These are phyloP conservation scores for Alternaria brassicicola DNA, from an alignment of 2,329 filamentous ascomycete genomes.

Conservation along the genomic window DNA sequence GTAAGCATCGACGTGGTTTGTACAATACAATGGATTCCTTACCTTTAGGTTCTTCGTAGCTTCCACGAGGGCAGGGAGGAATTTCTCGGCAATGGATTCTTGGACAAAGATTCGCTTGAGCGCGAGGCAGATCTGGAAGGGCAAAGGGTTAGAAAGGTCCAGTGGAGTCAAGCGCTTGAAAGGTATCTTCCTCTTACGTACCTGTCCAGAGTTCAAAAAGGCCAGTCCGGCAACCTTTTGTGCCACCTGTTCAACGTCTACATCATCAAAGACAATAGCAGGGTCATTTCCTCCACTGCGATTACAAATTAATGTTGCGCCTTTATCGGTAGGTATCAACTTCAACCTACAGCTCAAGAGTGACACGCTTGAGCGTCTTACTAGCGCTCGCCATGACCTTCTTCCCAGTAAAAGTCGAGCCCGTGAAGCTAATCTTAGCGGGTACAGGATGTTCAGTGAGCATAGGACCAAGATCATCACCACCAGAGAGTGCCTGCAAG, in stretches of 20 bases:
- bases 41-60: constrained; percentile 45
- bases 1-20: not conserved
- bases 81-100: constrained; percentile 52
- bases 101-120: constrained; percentile 66
- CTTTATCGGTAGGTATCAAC: not conserved
- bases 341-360: not conserved
- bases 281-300: constrained; percentile 56
- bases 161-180: not conserved
- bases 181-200: not conserved
- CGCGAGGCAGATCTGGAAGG: constrained; percentile 32
- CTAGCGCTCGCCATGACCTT: constrained; percentile 60
- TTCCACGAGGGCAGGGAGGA: constrained; percentile 55
- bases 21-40: not conserved
- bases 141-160: not conserved
- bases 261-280: constrained; percentile 61
- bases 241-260: constrained; percentile 47
- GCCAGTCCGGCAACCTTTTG: constrained; percentile 48
- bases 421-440: constrained; percentile 66
- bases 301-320: not conserved
- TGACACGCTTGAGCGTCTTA: constrained; percentile 24
- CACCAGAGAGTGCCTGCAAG: not conserved
- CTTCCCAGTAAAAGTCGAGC: constrained; percentile 63
- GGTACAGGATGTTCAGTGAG: constrained; percentile 62
- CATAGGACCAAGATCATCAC: constrained; percentile 58
- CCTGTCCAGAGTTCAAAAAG: constrained; percentile 63